These are phyloP conservation scores for Quercus variabilis DNA, from an alignment of 306 rosid genomes.

Conservation along the genomic window DNA sequence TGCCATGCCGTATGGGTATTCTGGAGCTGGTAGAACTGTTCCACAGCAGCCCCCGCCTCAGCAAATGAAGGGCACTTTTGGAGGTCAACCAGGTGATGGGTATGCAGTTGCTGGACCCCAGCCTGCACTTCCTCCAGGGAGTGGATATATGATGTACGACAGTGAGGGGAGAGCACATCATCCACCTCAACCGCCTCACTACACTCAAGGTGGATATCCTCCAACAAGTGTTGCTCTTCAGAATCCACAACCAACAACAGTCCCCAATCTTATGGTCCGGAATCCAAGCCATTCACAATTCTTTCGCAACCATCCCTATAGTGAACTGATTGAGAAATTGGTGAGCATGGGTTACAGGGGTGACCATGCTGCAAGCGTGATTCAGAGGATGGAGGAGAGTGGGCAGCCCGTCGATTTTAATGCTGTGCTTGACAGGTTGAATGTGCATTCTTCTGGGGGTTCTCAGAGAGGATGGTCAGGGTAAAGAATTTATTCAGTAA, in stretches of 20 bases:
- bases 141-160: conserved; percentile 81
- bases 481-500: conserved; percentile 17
- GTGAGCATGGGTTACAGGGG: conserved; percentile 84
- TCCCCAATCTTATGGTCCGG: conserved; percentile 46
- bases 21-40: conserved; percentile 62
- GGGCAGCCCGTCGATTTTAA: conserved; percentile 87
- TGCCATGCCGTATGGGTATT: conserved; percentile 66
- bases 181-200: conserved; percentile 62
- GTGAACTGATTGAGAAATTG: conserved; percentile 81
- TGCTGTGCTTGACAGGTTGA: conserved; percentile 86
- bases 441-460: conserved; percentile 57
- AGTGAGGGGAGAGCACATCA: conserved; percentile 66
- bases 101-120: conserved; percentile 57
- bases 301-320: conserved; percentile 66
- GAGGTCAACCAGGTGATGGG: conserved; percentile 52
- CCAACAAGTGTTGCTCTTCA: conserved; percentile 63
- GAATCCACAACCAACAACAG: conserved; percentile 41
- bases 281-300: conserved; percentile 60
- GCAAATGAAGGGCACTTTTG: conserved; percentile 61
- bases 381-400: conserved; percentile 95
- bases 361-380: conserved; percentile 70
- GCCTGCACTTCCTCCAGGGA: conserved; percentile 55
- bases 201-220: conserved; percentile 68
- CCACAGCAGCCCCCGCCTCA: conserved; percentile 81
- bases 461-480: conserved; percentile 87